Evolutionary conservation across 106 monocot species (phyloP), one percentile per base, ranked within the genome.

Genomic region (Allium sativum): DNA sequence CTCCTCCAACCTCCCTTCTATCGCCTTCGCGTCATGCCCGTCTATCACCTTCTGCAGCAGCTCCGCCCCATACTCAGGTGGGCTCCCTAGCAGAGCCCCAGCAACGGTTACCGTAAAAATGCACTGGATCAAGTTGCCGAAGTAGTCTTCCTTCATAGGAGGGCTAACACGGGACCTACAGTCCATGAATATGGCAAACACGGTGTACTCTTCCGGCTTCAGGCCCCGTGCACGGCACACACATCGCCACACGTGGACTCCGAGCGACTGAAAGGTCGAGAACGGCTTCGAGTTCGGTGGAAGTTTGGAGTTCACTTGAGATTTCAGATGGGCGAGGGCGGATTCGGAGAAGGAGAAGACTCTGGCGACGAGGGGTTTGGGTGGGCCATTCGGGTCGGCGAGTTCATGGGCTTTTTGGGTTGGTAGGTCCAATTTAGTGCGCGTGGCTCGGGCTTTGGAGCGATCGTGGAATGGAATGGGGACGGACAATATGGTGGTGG

Each of bases 191-290:
- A 96, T 71, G 67, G 91, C 91, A 73, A 96, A 96, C 19, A 77
- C 79, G 19, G 95, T 90, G 72, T 68, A 52, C 45, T 20, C 71
- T 20, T 78, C 86, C 13, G 77, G 81, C 48, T 56, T 70, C 57
- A 90, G 78, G 10, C 56, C 66, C 40, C 87, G 86, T 18, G 90
- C 95, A 6, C 87, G 92, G 71, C 75, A 76, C 3, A 92, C 81
- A 46, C 78, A 77, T 16, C 73, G 83, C 94, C 94, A 94, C 4
- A 84, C 56, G 74, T 95, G 95, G 40, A 76, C 86, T 15, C 78
- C 83, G 62, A 95, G 90, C 58, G 84, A 90, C 68, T 95, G 89
- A 81, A 94, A 94, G 22, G 78, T 79, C 66, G 93, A 94, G 64
- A 94, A 66, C 18, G 84, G 79, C 64, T 83, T 84, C 54, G 77